Evolutionary conservation across 2,329 filamentous ascomycete genomes (phyloP), one percentile per base, ranked within the genome.

Genomic region (Periconia sp.): DNA sequence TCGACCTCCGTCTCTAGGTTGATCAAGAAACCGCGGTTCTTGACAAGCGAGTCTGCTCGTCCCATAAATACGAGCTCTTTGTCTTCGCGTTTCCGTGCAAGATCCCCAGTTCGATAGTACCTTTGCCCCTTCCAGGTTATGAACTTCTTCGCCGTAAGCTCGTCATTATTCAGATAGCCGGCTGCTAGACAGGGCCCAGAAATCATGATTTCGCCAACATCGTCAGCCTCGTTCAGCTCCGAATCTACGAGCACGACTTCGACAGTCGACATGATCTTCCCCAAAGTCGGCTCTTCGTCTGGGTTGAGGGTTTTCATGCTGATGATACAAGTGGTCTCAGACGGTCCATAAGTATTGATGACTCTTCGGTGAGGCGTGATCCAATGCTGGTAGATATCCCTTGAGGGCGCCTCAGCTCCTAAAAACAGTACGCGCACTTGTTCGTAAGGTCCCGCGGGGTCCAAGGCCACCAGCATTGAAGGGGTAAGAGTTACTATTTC

Each of bases 1-100:
- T n/a, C n/a, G n/a, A 75, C 71, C 9, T 74, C 66, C 1, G 53
- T 49, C 18, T 74, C 70, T 2, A 75, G 54, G 47, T 74, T 74
- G 37, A 74, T 61, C n/a, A 75, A 50, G 50, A 72, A 74, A 0
- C 71, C 71, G 0, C 71, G 58, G 42, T 58, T 56, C 45, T 66
- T 65, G 23, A 65, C 62, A 19, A 65, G 54, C 33, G 43, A 50
- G 45, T 66, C 58, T 51, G 58, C 63, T 15, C 64, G 51, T 15
- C 61, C 56, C n/a, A 58, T 17, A 41, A 54, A 68, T 20, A 48
- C 20, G 19, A 63, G 53, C 41, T 49, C 49, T 33, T 59, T 64
- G 27, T 66, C 57, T 5, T 51, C 47, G 2, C 52, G 55, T 40
- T 59, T 59, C 17, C 57, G 54, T 27, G 46, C 59, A 41, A 63